Evolutionary conservation across 2,329 filamentous ascomycete genomes (phyloP).

Genomic region (Sclerotinia trifoliorum): DNA sequence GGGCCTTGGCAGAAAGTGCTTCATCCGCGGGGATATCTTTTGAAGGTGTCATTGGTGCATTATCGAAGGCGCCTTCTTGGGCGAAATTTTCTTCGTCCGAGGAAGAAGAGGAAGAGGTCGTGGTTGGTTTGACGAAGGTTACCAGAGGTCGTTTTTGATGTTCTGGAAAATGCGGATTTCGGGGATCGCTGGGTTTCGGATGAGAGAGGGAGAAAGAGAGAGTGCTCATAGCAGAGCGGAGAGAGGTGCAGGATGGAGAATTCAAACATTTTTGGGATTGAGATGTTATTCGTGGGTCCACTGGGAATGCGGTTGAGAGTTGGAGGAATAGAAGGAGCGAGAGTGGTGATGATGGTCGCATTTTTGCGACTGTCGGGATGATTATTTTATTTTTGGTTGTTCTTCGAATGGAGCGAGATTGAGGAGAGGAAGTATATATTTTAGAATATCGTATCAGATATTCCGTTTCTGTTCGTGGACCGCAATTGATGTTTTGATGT

Average conservation of each 20-base stretch:
- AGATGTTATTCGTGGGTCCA: slow-evolving; percentile 2
- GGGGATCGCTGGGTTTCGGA: slow-evolving; percentile 2
- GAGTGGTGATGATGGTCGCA: slow-evolving; percentile 19
- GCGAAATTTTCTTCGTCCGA: not conserved
- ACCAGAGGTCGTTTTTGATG: slow-evolving; percentile 28
- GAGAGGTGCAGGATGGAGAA: not conserved
- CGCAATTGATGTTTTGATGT: slow-evolving; percentile 4
- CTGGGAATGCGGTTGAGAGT: slow-evolving; percentile 26
- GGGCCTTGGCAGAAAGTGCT: slow-evolving; percentile 31
- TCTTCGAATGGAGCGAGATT: not conserved
- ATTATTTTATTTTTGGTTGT: not conserved
- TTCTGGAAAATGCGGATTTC: slow-evolving; percentile 33
- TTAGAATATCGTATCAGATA: not conserved
- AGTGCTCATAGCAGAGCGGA: not conserved
- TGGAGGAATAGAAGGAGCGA: slow-evolving; percentile 27
- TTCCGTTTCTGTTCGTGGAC: not conserved
- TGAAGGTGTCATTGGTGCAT: slow-evolving; percentile 33
- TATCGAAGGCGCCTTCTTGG: slow-evolving; percentile 31
- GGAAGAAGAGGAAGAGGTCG: not conserved
- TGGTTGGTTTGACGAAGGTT: slow-evolving; percentile 2
- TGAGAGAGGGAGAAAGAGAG: not conserved
- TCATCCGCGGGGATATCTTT: slow-evolving; percentile 26
- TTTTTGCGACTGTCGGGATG: not conserved
- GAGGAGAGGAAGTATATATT: slow-evolving; percentile 3
- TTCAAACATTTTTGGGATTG: slow-evolving; percentile 8